Percentiles rank a stretch among this genome's conserved stretches.
These are phyloP conservation scores for Calonectria leucothoes DNA, from an alignment of 2,329 filamentous ascomycete genomes.

Conservation along the genomic window DNA sequence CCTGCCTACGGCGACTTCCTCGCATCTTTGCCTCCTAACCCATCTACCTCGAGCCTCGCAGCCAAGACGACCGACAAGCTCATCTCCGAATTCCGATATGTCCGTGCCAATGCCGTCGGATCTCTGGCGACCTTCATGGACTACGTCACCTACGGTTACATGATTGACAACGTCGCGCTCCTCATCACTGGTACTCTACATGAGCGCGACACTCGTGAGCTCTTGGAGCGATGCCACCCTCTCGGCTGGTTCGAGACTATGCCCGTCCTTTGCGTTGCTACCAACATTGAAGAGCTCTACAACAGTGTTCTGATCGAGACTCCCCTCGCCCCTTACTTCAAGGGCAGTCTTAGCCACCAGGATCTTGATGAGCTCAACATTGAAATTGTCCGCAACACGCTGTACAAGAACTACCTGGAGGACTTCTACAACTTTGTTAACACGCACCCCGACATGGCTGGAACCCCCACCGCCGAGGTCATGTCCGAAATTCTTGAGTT, in stretches of 20 bases:
- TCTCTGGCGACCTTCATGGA: slow-evolving; percentile 96
- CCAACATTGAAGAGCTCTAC: slow-evolving; percentile 98
- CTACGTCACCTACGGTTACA: slow-evolving; percentile 98
- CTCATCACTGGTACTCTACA: slow-evolving; percentile 98
- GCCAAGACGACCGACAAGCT: slow-evolving; percentile 98
- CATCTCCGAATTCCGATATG: slow-evolving; percentile 95
- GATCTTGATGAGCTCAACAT: slow-evolving; percentile 99
- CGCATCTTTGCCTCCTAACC: slow-evolving; percentile 91
- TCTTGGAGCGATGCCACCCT: slow-evolving; percentile 95
- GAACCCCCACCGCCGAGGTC: slow-evolving; percentile 90
- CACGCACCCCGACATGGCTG: slow-evolving; percentile 84
- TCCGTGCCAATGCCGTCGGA: slow-evolving; percentile 92
- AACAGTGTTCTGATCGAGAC: slow-evolving; percentile 98
- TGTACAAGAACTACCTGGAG: slow-evolving; percentile 99
- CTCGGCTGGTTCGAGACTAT: slow-evolving; percentile 99
- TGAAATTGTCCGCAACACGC: slow-evolving; percentile 96
- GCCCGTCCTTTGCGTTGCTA: slow-evolving; percentile 96
- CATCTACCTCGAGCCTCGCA: slow-evolving; percentile 94
- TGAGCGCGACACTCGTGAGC: slow-evolving; percentile 94
- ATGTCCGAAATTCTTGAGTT: slow-evolving; percentile 98
- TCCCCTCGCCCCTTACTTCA: slow-evolving; percentile 95
- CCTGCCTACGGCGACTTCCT: slow-evolving; percentile 98
- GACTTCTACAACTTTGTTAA: slow-evolving; percentile 98
- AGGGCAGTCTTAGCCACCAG: slow-evolving; percentile 94
- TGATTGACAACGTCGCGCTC: slow-evolving; percentile 99